Conservation (phyloP, 169 alveolate genomes). For the Plasmodium inui region DNA sequence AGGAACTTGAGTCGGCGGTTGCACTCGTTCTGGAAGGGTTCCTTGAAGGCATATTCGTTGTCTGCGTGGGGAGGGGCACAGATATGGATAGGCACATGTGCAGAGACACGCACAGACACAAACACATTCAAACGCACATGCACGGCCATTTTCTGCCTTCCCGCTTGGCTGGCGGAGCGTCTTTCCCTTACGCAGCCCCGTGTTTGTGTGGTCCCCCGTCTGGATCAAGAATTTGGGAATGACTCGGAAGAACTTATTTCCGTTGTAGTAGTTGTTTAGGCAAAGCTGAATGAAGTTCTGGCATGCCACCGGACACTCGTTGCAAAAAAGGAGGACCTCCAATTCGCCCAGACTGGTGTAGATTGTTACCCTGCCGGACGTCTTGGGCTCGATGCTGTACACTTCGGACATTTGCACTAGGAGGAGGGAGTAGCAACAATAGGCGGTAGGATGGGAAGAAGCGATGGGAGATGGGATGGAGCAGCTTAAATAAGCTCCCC, state of each 20-base stretch:
- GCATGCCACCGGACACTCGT: constrained; percentile 93
- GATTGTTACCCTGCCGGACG: constrained; percentile 92
- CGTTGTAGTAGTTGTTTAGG: constrained; percentile 92
- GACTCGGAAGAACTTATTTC: constrained; percentile 91
- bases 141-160: no score
- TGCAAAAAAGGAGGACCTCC: constrained; percentile 92
- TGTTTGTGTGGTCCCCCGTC: constrained; percentile 91
- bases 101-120: not conserved
- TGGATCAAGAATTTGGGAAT: constrained; percentile 92
- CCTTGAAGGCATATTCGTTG: constrained; percentile 93
- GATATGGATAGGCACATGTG: not conserved
- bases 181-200: constrained; percentile 81
- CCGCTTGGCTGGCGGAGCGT: not conserved
- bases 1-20: constrained; percentile 90
- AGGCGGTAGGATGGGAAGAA: no score
- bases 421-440: not conserved
- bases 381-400: constrained; percentile 92
- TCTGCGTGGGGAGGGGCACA: constrained; percentile 76
- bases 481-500: not conserved
- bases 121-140: not conserved
- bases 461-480: not conserved
- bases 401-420: constrained; percentile 81
- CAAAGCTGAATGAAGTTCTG: constrained; percentile 92
- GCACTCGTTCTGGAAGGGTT: constrained; percentile 95
- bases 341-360: constrained; percentile 93